phyloP scores from a whole-genome alignment of 257 asterid species.

The Dorcoceras hygrometricum region DNA sequence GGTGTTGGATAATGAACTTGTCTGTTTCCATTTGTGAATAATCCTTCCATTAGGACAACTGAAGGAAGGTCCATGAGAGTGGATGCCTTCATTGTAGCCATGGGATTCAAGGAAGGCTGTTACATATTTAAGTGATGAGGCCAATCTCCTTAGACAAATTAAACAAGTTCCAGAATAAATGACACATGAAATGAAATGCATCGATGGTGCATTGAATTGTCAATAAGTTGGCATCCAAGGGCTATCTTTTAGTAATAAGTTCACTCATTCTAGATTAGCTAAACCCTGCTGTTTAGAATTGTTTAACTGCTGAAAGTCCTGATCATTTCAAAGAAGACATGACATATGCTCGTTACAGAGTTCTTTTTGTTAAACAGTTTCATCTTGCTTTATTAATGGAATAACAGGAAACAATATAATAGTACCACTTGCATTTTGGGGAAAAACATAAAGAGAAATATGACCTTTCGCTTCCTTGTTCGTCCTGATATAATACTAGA shows the following conservation, averaged over 20 bases:
- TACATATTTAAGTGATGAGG: slow-evolving; percentile 26
- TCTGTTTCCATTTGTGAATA: slow-evolving; percentile 34
- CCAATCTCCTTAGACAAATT: slow-evolving; percentile 23
- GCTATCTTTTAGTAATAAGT: too few species aligned
- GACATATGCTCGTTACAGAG: slow-evolving; percentile 3
- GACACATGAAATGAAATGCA: not conserved
- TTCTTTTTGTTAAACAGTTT: slow-evolving; percentile 8
- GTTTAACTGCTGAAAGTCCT: not conserved
- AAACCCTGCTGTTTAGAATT: not conserved
- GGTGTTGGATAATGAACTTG: slow-evolving; percentile 63
- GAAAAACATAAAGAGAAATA: not conserved
- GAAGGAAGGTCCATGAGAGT: slow-evolving; percentile 73
- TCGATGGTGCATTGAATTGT: slow-evolving; percentile 15
- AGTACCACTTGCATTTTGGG: slow-evolving; percentile 18
- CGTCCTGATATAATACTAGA: slow-evolving; percentile 55
- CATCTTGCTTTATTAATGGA: not conserved
- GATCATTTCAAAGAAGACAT: not conserved
- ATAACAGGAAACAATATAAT: slow-evolving; percentile 18
- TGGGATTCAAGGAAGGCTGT: slow-evolving; percentile 39
- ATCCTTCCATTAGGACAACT: slow-evolving; percentile 49
- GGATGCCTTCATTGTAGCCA: slow-evolving; percentile 51
- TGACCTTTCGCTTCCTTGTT: slow-evolving; percentile 56
- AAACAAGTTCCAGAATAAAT: slow-evolving; percentile 16
- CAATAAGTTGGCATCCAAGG: not conserved
- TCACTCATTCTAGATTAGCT: not conserved